These are phyloP conservation scores for Licmophora abbreviata DNA, from an alignment of 108 stramenopile species.

Conservation along the genomic window DNA sequence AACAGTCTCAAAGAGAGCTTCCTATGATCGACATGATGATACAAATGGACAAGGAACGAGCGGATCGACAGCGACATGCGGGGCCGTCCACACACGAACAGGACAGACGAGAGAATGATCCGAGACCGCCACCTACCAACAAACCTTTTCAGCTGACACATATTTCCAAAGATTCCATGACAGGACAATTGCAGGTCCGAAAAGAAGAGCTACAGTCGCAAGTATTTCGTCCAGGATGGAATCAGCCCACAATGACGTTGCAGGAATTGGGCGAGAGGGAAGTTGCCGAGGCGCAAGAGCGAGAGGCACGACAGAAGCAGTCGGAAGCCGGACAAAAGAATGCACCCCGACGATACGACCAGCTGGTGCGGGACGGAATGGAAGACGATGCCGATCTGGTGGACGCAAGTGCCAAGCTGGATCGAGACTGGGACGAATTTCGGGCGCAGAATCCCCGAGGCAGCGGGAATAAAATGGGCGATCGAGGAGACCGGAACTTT, in stretches of 20 bases:
- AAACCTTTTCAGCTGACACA: conserved; percentile 61
- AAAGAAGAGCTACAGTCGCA: conserved; percentile 67
- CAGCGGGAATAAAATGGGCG: conserved; percentile 89
- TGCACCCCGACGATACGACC: conserved; percentile 74
- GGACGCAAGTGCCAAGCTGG: conserved; percentile 78
- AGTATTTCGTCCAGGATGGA: conserved; percentile 92
- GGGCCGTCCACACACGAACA: conserved; percentile 2
- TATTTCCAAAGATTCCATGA: conserved; percentile 63
- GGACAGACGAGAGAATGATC: conserved; percentile 11
- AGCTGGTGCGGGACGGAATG: conserved; percentile 84
- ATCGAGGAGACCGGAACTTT: conserved; percentile 33
- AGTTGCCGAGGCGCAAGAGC: conserved; percentile 65
- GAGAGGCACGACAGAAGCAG: conserved; percentile 63
- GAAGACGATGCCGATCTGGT: conserved; percentile 83
- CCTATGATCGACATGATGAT: conserved; percentile 68
- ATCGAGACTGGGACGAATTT: conserved; percentile 95
- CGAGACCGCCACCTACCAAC: conserved; percentile 11
- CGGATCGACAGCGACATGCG: conserved; percentile 9
- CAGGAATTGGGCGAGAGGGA: conserved; percentile 90
- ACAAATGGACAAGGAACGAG: conserved; percentile 25
- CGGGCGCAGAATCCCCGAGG: conserved; percentile 94
- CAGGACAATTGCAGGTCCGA: conserved; percentile 50
- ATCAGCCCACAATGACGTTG: conserved; percentile 92
- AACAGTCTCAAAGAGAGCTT: conserved; percentile 35
- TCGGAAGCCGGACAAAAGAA: conserved; percentile 37